Base-by-base conservation (phyloP, 306 rosid species). In the Vigna angularis region DNA sequence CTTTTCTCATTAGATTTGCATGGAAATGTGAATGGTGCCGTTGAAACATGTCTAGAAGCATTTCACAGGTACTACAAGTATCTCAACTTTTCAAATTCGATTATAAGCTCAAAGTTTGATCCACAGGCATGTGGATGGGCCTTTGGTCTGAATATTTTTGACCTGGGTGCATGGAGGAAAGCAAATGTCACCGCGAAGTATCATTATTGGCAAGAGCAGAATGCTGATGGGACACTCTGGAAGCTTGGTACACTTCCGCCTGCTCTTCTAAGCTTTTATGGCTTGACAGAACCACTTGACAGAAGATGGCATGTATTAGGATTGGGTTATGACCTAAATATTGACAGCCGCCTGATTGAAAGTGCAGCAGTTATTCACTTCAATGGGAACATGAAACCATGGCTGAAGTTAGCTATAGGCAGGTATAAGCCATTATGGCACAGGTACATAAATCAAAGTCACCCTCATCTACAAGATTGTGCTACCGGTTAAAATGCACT, bases 261-360 rank as follows among this genome's bases (percentile, higher is more conserved):
- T 28, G 98, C 94, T 16, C 97, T 94, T 68, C 79, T 92, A 47
- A 84, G 97, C 11, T 94, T 94, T 72, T 92, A 92, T 74, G 98
- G 98, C 79, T 91, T 92, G 73, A 92, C 93, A 9, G 98, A 94
- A 81, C 94, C 97, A 10, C 96, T 94, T 66, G 98, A 94, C 65
- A 82, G 98, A 82, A 94, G 98, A 92, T 94, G 98, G 98, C 98
- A 94, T 80, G 94, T 94, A 17, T 86, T 94, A 77, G 98, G 98
- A 77, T 78, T 94, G 79, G 97, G 98, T 66, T 90, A 90, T 66
- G 96, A 94, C 85, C 52, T 87, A 56, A 90, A 90, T 53, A 82
- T 94, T 32, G 97, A 94, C 81, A 83, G 81, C 59, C 90, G 94
- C 20, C 81, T 94, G 75, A 94, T 94, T 18, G 96, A 94, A 75